Evolutionary conservation across 768 basidiomycete species (phyloP), one percentile per base, ranked within the genome.

Genomic region (Cystofilobasidium ferigula): DNA sequence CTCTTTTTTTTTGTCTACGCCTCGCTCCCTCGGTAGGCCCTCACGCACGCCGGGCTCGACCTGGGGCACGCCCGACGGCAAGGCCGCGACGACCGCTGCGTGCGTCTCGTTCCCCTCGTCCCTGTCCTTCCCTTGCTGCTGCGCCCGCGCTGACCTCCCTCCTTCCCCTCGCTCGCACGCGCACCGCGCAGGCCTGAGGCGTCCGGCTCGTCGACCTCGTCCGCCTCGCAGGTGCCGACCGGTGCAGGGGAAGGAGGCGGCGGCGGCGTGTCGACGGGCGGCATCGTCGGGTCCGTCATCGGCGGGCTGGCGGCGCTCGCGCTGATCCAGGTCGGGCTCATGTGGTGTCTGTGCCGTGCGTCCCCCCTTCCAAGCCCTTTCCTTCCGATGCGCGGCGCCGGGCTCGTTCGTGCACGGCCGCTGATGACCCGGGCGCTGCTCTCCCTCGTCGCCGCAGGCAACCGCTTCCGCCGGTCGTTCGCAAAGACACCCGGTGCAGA

Each of bases 331-430:
- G 28, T 48, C 14, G 36, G 28, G 6, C 38, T 66, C 12, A 14
- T 66, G 42, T 66, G 58, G 58, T 66, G 53, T 51, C 61, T 58
- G n/a, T 66, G 64, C 20, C 43, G 62, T 60, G 59, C 28, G 59
- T 60, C 43, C 7, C 16, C 1, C 35, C 22, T 28, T 40, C 36
- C n/a, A n/a, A 10, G 6, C 24, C 35, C 22, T 34, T 24, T 57
- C 57, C 0, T 22, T 9, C 38, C 57, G 10, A 20, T 42, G 10
- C 40, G n/a, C n/a, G n/a, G n/a, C n/a, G n/a, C n/a, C n/a, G n/a
- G n/a, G n/a, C n/a, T n/a, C n/a, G n/a, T n/a, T n/a, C n/a, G n/a
- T n/a, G n/a, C n/a, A n/a, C n/a, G n/a, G n/a, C n/a, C n/a, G n/a
- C n/a, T n/a, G n/a, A n/a, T n/a, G n/a, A n/a, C n/a, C n/a, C n/a